These are phyloP conservation scores for Paraphaeosphaeria minitans DNA, from an alignment of 2,329 filamentous ascomycete genomes.

Conservation along the genomic window DNA sequence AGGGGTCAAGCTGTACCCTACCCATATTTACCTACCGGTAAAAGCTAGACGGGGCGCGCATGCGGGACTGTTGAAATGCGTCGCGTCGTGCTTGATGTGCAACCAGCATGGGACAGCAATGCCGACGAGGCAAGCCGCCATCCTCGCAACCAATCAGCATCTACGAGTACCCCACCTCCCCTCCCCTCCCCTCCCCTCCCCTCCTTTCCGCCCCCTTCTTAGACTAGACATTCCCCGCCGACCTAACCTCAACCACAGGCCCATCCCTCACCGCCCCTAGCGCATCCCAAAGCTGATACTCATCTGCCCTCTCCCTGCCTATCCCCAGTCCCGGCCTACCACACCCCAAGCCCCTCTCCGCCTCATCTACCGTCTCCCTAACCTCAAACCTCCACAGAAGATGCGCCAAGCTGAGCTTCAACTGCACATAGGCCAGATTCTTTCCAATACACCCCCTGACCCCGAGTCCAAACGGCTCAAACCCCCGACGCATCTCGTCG, in stretches of 20 bases:
- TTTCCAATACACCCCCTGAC: constrained; percentile 68
- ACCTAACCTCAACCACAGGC: constrained; percentile 62
- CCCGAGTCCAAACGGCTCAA: constrained; percentile 73
- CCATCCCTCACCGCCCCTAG: constrained; percentile 74
- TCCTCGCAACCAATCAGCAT: no score
- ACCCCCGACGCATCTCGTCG: constrained; percentile 62
- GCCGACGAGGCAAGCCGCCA: neutral
- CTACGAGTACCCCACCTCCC: no score
- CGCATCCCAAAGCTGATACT: constrained; percentile 73
- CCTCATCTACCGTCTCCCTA: constrained; percentile 20
- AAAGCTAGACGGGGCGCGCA: neutral
- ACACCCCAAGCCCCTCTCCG: constrained; percentile 20
- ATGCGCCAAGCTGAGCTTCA: constrained; percentile 64
- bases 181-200: no score
- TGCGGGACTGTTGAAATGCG: constrained; percentile 8
- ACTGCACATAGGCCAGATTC: constrained; percentile 67
- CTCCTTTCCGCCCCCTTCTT: no score
- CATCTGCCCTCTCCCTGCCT: constrained; percentile 41
- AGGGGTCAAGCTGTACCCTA: neutral
- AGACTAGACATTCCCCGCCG: neutral
- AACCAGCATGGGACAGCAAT: neutral
- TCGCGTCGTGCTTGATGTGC: neutral
- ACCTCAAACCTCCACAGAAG: constrained; percentile 65
- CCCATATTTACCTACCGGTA: no score
- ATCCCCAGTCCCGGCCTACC: constrained; percentile 23